Conservation (phyloP, 352 stramenopile genomes). For the Thalassiosira livingstoniorum region DNA sequence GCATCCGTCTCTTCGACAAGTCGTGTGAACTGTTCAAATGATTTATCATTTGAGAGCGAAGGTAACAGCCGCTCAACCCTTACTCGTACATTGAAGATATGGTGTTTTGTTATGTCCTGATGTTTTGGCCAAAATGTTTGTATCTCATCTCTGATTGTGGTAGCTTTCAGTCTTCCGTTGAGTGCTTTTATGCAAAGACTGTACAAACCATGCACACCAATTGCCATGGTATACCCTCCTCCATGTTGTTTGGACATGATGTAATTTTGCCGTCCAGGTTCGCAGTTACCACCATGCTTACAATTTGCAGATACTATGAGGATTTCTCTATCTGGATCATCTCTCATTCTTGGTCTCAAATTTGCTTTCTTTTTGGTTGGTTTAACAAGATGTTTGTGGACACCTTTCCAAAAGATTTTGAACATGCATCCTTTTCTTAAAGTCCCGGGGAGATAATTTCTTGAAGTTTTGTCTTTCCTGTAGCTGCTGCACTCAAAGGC, state of each 20-base stretch:
- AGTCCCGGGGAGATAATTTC: too few relatives aligned
- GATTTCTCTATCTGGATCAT: too few relatives aligned
- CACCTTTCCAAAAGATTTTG: too few relatives aligned
- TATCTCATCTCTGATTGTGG: background rate
- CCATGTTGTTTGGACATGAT: background rate
- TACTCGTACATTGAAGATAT: background rate
- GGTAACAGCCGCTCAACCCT: too few relatives aligned
- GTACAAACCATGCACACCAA: background rate
- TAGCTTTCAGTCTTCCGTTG: background rate
- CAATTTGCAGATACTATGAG: too few relatives aligned
- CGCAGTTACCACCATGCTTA: background rate
- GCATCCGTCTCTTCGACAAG: background rate
- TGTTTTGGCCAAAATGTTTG: background rate
- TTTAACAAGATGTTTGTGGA: too few relatives aligned
- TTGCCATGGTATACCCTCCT: background rate
- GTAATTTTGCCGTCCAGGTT: background rate
- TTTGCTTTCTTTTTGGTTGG: too few relatives aligned
- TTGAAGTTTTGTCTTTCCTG: too few relatives aligned
- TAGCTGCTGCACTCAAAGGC: too few relatives aligned
- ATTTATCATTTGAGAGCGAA: background rate
- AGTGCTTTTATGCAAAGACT: background rate
- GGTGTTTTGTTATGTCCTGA: background rate
- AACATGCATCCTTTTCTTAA: too few relatives aligned
- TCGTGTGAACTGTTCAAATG: background rate
- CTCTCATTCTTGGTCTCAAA: too few relatives aligned